These are phyloP conservation scores for Sporopachydermia quercuum DNA, from an alignment of 805 yeast species.

Conservation along the genomic window DNA sequence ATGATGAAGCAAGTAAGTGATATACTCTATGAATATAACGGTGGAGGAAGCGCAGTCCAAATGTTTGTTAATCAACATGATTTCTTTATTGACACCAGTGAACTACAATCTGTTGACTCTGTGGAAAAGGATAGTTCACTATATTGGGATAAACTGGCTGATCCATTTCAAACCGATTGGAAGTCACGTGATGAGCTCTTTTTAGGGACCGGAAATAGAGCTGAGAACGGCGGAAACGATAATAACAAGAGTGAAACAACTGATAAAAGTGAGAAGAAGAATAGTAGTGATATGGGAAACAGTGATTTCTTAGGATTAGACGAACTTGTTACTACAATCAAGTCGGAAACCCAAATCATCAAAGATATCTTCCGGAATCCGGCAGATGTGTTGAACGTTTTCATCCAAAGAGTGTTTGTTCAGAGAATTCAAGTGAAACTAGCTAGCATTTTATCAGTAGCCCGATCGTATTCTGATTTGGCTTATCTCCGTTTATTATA, in stretches of 20 bases:
- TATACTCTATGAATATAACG: conserved; percentile 65
- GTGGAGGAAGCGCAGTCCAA: conserved; percentile 70
- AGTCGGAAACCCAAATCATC: conserved; percentile 61
- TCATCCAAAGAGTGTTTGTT: conserved; percentile 63
- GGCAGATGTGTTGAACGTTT: conserved; percentile 48
- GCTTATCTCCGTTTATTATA: conserved; percentile 69
- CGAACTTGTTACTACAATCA: conserved; percentile 42
- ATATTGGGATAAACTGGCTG: conserved; percentile 47
- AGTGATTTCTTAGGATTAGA: conserved; percentile 33
- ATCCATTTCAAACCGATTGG: conserved; percentile 16
- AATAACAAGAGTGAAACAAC: too few relatives aligned
- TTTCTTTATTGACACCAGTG: conserved; percentile 34
- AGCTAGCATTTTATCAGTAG: conserved; percentile 42
- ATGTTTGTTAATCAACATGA: conserved; percentile 72
- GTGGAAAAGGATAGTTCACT: conserved; percentile 26
- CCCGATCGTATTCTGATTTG: conserved; percentile 46
- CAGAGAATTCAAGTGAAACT: conserved; percentile 37
- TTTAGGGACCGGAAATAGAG: too few relatives aligned
- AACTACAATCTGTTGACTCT: conserved; percentile 16
- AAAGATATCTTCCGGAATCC: conserved; percentile 61
- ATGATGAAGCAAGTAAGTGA: conserved; percentile 52
- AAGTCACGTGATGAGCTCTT: too few relatives aligned
- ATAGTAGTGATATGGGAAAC: too few relatives aligned
- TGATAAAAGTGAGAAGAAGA: too few relatives aligned
- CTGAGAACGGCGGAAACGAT: too few relatives aligned